Evolutionary conservation across 2,329 filamentous ascomycete genomes (phyloP).

Genomic region (Neophaeococcomyces aloes): DNA sequence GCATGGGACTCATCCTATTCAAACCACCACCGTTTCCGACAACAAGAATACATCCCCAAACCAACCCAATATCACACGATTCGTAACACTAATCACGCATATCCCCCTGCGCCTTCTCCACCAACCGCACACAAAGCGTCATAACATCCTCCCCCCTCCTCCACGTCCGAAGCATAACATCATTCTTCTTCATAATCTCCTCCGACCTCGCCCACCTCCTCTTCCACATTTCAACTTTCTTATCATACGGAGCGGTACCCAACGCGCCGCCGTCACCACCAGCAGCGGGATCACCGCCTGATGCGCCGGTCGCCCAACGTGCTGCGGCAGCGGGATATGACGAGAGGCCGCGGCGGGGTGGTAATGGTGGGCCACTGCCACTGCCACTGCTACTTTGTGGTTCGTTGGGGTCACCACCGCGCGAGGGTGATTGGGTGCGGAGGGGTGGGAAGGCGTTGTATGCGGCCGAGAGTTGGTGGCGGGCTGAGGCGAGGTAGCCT

Average conservation of each 20-base stretch:
- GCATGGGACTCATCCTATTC: too few relatives aligned
- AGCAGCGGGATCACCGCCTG: conserved; percentile 14
- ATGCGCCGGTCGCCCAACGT: conserved; percentile 23
- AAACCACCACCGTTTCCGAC: too few relatives aligned
- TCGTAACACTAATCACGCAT: too few relatives aligned
- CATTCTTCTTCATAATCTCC: conserved; percentile 32
- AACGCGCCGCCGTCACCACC: conserved; percentile 13
- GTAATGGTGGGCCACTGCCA: conserved; percentile 26
- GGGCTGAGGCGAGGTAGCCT: conserved; percentile 20
- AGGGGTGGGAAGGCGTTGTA: conserved; percentile 22
- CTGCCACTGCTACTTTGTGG: too few relatives aligned
- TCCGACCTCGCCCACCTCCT: conserved; percentile 38
- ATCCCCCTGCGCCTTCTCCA: conserved; percentile 30
- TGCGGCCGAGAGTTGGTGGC: conserved; percentile 17
- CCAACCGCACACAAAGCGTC: conserved; percentile 34
- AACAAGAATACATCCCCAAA: too few relatives aligned
- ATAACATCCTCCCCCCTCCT: conserved; percentile 36
- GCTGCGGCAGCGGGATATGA: conserved; percentile 25
- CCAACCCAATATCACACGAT: too few relatives aligned
- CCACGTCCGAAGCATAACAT: conserved; percentile 37
- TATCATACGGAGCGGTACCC: conserved; percentile 28
- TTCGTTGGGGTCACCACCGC: conserved; percentile 24
- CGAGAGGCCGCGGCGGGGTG: conserved; percentile 21
- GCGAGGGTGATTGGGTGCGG: conserved; percentile 17
- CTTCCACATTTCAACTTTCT: conserved; percentile 40